Evolutionary conservation across 1,139 yeast species (phyloP).

Genomic region (Diutina rugosa): DNA sequence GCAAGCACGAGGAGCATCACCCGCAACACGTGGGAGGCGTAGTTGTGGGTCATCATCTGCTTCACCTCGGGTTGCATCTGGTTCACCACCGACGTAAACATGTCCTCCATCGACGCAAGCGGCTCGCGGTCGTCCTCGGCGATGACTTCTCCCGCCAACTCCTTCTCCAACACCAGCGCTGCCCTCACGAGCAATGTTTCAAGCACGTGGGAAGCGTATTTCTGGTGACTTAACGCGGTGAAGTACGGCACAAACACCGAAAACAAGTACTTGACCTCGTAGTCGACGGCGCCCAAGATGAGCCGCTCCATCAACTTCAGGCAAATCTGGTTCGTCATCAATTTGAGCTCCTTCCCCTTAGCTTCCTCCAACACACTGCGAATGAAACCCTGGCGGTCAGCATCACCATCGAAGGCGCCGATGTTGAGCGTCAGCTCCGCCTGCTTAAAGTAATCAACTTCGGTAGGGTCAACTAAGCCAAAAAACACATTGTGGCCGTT

Average conservation of each 20-base stretch:
- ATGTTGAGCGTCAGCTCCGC: constrained; percentile 81
- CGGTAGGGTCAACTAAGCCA: constrained; percentile 76
- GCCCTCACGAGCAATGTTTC: constrained; percentile 73
- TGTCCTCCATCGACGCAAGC: constrained; percentile 34
- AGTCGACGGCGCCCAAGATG: constrained; percentile 50
- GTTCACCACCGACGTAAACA: constrained; percentile 49
- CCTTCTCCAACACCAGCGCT: constrained; percentile 70
- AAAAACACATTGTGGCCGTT: constrained; percentile 34
- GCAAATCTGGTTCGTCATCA: constrained; percentile 89
- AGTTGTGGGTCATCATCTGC: constrained; percentile 58
- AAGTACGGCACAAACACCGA: constrained; percentile 60
- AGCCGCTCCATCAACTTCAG: constrained; percentile 86
- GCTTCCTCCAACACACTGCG: constrained; percentile 75
- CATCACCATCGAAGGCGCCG: constrained; percentile 63
- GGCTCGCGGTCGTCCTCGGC: constrained; percentile 19
- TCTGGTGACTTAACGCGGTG: constrained; percentile 68
- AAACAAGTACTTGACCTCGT: constrained; percentile 54
- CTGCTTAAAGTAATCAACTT: constrained; percentile 80
- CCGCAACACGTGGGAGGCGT: constrained; percentile 82
- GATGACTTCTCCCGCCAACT: constrained; percentile 21
- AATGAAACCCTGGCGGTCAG: constrained; percentile 64
- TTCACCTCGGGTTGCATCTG: constrained; percentile 52
- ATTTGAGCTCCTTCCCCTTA: constrained; percentile 78
- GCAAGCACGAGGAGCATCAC: constrained; percentile 57
- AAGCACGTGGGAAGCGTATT: constrained; percentile 86